Evolutionary conservation across 1,284 basidiomycete genomes (phyloP).

Genomic region (Tetrapyrgos nigripes): DNA sequence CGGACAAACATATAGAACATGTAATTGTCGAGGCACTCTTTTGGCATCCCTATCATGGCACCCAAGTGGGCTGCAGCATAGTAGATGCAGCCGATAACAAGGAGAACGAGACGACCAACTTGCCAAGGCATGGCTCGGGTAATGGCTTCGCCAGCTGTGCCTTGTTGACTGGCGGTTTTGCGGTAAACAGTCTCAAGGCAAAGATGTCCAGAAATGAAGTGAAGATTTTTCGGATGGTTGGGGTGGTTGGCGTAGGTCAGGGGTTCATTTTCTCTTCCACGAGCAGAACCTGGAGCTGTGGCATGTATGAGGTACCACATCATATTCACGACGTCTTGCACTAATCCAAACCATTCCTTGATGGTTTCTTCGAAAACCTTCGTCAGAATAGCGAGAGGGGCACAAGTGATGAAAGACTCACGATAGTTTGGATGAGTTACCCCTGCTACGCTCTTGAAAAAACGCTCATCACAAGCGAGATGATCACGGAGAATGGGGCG

Average conservation of each 20-base stretch:
- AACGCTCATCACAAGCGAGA: background rate
- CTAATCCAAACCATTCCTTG: constrained; percentile 5
- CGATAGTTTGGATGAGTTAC: background rate
- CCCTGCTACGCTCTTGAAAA: background rate
- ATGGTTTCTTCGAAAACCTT: background rate
- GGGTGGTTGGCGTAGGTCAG: constrained; percentile 7
- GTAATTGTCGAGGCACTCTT: background rate
- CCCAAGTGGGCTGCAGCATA: constrained; percentile 5
- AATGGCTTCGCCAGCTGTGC: background rate
- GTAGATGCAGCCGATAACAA: background rate
- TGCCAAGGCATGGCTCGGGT: background rate
- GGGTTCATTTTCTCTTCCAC: background rate
- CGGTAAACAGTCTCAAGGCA: background rate
- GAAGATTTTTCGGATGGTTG: background rate
- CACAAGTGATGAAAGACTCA: no score
- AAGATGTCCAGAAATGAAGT: background rate
- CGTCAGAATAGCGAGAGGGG: background rate
- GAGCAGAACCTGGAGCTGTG: background rate
- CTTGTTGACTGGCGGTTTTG: background rate
- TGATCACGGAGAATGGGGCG: background rate
- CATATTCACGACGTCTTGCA: background rate
- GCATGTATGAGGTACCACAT: background rate
- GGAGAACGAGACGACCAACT: background rate
- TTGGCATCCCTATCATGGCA: background rate
- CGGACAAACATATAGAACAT: background rate